These are phyloP conservation scores for Plenodomus tracheiphilus DNA, from an alignment of 2,329 filamentous ascomycete genomes.

Conservation along the genomic window DNA sequence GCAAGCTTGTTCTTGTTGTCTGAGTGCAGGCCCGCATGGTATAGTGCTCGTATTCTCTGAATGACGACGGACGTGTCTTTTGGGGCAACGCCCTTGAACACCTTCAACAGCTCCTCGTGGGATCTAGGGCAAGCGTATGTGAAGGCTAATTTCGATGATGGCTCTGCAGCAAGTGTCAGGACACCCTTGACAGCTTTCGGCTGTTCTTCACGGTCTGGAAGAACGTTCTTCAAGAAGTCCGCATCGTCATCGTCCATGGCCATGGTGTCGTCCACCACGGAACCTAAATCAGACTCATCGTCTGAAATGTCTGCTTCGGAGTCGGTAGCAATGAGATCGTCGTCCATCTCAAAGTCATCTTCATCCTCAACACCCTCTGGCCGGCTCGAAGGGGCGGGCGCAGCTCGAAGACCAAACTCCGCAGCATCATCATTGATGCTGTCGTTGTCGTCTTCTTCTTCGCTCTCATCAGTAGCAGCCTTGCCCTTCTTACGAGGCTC, in stretches of 20 bases:
- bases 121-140: constrained; percentile 84
- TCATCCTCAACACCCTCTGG: constrained; percentile 72
- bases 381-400: constrained; percentile 51
- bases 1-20: constrained; percentile 83
- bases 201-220: constrained; percentile 35
- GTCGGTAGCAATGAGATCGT: constrained; percentile 81
- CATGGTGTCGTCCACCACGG: constrained; percentile 41
- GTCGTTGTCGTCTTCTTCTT: constrained; percentile 42
- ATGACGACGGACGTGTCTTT: constrained; percentile 76
- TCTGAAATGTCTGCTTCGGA: constrained; percentile 56
- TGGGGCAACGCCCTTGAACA: constrained; percentile 64
- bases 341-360: constrained; percentile 90
- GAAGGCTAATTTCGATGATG: constrained; percentile 66
- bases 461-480: constrained; percentile 20
- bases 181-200: constrained; percentile 47
- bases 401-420: constrained; percentile 64
- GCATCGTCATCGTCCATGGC: constrained; percentile 53
- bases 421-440: constrained; percentile 59
- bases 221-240: constrained; percentile 52
- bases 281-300: constrained; percentile 34
- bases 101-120: constrained; percentile 71
- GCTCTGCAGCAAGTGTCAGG: constrained; percentile 45
- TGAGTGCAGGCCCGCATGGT: constrained; percentile 82
- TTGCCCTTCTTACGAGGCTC: constrained; percentile 53
- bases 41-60: constrained; percentile 86